These are phyloP conservation scores for Adansonia madagascariensis DNA, from an alignment of 441 rosid species.

Conservation along the genomic window DNA sequence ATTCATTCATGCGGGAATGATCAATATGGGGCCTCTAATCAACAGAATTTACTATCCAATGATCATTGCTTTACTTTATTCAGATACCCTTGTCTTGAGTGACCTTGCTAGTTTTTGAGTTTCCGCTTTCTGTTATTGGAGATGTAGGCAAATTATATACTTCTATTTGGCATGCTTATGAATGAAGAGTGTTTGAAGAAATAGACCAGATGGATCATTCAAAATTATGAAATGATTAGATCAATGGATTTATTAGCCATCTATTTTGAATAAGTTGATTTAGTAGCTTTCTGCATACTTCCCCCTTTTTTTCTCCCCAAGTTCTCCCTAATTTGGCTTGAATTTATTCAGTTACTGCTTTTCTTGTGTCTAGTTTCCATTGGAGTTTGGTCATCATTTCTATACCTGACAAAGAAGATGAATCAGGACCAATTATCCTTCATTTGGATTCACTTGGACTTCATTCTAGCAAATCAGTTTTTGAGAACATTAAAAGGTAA, in stretches of 20 bases:
- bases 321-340: slow-evolving; percentile 17
- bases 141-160: background rate
- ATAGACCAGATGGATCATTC: background rate
- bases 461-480: slow-evolving; percentile 64
- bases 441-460: slow-evolving; percentile 90
- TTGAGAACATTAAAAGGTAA: slow-evolving; percentile 80
- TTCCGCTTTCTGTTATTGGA: slow-evolving; percentile 6
- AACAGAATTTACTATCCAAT: background rate
- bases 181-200: slow-evolving; percentile 7
- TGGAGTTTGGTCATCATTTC: slow-evolving; percentile 97
- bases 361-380: slow-evolving; percentile 63
- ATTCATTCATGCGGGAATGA: background rate
- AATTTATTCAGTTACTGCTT: slow-evolving; percentile 27
- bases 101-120: background rate
- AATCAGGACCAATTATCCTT: slow-evolving; percentile 76
- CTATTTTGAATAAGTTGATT: slow-evolving; percentile 4
- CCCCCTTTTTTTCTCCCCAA: background rate
- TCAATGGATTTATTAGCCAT: slow-evolving; percentile 3
- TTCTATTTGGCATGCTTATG: background rate
- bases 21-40: slow-evolving; percentile 5
- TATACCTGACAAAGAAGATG: slow-evolving; percentile 80
- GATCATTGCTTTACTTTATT: background rate
- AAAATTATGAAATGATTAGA: background rate
- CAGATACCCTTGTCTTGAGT: background rate
- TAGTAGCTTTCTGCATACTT: background rate